Conservation (phyloP, 495 filamentous ascomycete genomes). For the Penicillium mononematosum region DNA sequence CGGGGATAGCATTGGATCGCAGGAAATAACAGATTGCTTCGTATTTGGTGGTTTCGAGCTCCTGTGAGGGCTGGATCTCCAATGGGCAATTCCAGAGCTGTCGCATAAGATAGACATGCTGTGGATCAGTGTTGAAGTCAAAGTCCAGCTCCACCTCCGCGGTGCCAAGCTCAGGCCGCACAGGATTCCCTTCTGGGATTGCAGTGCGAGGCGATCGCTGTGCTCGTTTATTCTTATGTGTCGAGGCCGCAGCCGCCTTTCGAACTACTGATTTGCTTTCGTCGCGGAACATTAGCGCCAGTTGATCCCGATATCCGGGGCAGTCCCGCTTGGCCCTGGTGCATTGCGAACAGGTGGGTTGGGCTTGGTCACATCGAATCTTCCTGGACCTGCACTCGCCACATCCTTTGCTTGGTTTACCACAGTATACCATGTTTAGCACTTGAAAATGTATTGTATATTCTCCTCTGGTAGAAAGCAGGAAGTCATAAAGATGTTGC, state of each 20-base stretch:
- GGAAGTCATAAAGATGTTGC: background rate
- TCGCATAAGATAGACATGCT: constrained; percentile 7
- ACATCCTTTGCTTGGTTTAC: constrained; percentile 71
- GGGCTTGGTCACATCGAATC: constrained; percentile 64
- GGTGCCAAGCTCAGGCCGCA: constrained; percentile 4
- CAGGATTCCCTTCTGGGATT: constrained; percentile 24
- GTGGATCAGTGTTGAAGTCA: constrained; percentile 24
- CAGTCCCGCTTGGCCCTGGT: constrained; percentile 62
- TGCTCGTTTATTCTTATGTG: constrained; percentile 9
- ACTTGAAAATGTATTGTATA: background rate
- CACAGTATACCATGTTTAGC: constrained; percentile 65
- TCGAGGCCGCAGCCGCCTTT: constrained; percentile 52
- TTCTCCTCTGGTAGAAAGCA: background rate
- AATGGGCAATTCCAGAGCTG: constrained; percentile 16
- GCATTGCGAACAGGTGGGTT: constrained; percentile 67
- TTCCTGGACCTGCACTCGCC: constrained; percentile 69
- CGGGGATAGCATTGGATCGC: constrained; percentile 39
- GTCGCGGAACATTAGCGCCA: constrained; percentile 71
- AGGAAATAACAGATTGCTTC: constrained; percentile 47
- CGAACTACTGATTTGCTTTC: constrained; percentile 66
- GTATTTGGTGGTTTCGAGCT: constrained; percentile 30
- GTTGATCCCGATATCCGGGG: constrained; percentile 67
- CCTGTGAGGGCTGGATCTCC: constrained; percentile 26
- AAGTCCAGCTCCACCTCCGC: constrained; percentile 16
- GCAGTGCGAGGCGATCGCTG: constrained; percentile 18